A percentile compares a stretch with the other conserved stretches of the same genome.
Evolutionary conservation across 768 basidiomycete species (phyloP).

Genomic region (Rhodotorula graminis): DNA sequence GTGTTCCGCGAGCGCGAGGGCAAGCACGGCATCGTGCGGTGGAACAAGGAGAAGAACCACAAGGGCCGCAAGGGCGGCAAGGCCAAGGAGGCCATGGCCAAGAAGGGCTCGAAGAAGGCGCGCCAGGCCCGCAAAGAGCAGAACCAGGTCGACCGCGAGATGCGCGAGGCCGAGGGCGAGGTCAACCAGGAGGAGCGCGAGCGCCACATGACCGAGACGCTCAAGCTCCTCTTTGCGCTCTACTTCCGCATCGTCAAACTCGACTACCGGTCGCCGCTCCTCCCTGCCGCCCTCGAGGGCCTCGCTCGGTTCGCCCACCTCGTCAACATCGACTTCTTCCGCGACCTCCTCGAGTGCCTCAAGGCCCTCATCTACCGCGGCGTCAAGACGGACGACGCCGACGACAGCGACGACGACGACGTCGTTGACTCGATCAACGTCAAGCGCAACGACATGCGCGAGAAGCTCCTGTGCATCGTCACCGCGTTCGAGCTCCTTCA

Average conservation of each 20-base stretch:
- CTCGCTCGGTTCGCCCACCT: constrained; percentile 90
- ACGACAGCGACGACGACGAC: constrained; percentile 17
- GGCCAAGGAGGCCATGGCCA: constrained; percentile 57
- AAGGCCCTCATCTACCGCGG: constrained; percentile 65
- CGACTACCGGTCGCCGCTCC: constrained; percentile 63
- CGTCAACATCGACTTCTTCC: constrained; percentile 98
- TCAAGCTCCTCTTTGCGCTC: constrained; percentile 92
- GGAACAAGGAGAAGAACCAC: constrained; percentile 47
- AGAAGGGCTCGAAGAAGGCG: constrained; percentile 78
- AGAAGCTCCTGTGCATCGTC: constrained; percentile 70
- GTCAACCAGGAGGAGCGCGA: constrained; percentile 87
- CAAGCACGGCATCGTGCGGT: constrained; percentile 43
- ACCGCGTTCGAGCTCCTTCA: constrained; percentile 96
- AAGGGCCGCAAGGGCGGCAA: constrained; percentile 43
- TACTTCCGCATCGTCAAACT: constrained; percentile 93
- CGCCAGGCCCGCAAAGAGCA: constrained; percentile 78
- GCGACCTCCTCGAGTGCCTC: constrained; percentile 81
- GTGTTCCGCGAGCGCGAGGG: constrained; percentile 54
- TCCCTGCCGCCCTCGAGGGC: constrained; percentile 82
- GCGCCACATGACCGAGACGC: constrained; percentile 84
- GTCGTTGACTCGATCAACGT: constrained; percentile 38
- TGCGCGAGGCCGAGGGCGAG: constrained; percentile 89
- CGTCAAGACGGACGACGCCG: constrained; percentile 7
- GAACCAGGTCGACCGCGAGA: constrained; percentile 82
- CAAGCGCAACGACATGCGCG: constrained; percentile 39